Evolutionary conservation across 1,284 basidiomycete genomes (phyloP).

Genomic region (Trichosporon inkin): DNA sequence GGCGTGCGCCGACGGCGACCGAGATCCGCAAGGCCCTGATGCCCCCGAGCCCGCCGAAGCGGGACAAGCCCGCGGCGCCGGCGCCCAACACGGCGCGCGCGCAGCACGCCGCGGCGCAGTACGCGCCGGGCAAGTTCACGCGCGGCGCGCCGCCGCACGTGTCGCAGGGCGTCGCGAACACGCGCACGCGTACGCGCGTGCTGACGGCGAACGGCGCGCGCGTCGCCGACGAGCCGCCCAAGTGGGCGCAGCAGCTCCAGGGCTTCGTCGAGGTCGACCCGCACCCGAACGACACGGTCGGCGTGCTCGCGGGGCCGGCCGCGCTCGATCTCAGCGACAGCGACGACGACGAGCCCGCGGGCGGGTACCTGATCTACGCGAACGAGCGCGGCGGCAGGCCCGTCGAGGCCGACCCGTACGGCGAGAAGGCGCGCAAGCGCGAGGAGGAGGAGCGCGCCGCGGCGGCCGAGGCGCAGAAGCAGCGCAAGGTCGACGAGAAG

Average conservation of each 20-base stretch:
- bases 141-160: no score
- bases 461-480: not conserved
- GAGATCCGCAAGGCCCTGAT: no score
- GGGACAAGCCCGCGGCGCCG: not conserved
- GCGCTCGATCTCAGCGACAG: not conserved
- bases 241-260: not conserved
- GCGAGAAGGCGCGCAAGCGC: conserved; percentile 3
- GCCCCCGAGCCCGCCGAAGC: not conserved
- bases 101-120: not conserved
- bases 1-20: no score
- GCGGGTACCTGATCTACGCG: not conserved
- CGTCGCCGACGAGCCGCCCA: not conserved
- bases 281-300: not conserved
- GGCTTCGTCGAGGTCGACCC: not conserved
- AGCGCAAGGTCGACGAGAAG: not conserved
- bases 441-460: not conserved
- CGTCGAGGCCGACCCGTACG: not conserved
- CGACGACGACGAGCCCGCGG: not conserved
- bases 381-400: not conserved
- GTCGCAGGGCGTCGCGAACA: no score
- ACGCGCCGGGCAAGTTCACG: no score
- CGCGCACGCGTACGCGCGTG: not conserved
- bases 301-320: not conserved
- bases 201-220: not conserved
- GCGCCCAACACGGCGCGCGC: not conserved